Base-by-base conservation (phyloP, 805 yeast genomes). In the Yamadazyma sp. region DNA sequence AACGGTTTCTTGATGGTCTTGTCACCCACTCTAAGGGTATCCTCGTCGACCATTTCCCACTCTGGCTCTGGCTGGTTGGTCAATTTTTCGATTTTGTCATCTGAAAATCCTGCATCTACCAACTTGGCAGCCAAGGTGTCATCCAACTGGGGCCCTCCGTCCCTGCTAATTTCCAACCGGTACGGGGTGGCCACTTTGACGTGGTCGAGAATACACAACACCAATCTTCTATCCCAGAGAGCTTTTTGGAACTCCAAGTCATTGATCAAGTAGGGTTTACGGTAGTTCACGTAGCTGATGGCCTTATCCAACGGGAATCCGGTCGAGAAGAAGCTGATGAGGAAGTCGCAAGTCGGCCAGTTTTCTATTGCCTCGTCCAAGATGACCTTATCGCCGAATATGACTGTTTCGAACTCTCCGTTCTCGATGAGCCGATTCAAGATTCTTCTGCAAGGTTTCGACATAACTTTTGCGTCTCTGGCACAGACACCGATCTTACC, bases 401-500 rank as follows among this genome's bases (percentile, higher is more conserved):
- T 89, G 13, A 93, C 85, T 0, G 98, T 88, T 55, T 93, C 98
- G 59, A 93, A 93, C 64, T 93, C 98, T 19, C 96, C 97, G 49
- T 85, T 81, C 49, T 85, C 95, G 41, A 91, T 85, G 55, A 93
- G 67, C 37, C 96, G 71, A 59, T 86, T 89, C 52, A 93, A 70
- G 47, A 93, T 93, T 44, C 85, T 86, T 42, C 98, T 71, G 56
- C 97, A 91, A 2, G 99, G 99, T 65, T 93, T 93, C 29, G 95
- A 84, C 54, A 95, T 73, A 2, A 90, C 99, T 61, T 93, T 93
- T 42, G 90, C 82, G 61, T 93, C 99, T 97, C 93, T 90, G 8
- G 99, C 99, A 65, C 99, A 93, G 1, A 93, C 96, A 37, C 99
- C 99, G 50, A 93, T 87, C 48, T 87, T 90, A 26, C 99, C 98